Evolutionary conservation across 2,329 filamentous ascomycete genomes (phyloP), one percentile per base, ranked within the genome.

Genomic region (Ophiostoma pallidulum): DNA sequence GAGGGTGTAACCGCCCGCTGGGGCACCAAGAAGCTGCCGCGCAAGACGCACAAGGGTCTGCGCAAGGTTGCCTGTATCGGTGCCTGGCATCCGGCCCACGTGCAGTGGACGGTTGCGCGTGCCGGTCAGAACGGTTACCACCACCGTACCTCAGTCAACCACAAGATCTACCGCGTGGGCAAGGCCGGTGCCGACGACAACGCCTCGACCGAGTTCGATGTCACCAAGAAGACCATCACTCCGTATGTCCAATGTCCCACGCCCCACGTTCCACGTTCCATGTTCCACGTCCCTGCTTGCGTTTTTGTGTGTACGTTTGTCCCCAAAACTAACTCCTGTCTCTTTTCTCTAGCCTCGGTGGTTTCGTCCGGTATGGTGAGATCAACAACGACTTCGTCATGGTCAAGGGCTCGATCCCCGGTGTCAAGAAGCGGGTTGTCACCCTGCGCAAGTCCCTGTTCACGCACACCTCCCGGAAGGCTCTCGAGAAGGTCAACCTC

Each of bases 21-120:
- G 92, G 92, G 92, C 65, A 98, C 92, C 78, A 98, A 96, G 87
- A 98, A 97, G 88, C 88, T 98, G 66, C 92, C 92, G 62, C 88
- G 92, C 70, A 98, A 98, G 89, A 98, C 92, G 56, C 92, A 98
- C 86, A 98, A 98, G 85, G 92, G 92, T 95, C 89, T 98, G 68
- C 85, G 92, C 68, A 98, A 98, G 86, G 91, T 98, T 64, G 92
- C 92, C 68, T 98, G 92, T 95, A 98, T 98, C 73, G 92, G 92
- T 86, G 92, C 92, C 64, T 98, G 92, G 92, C 92, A 98, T 80
- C 92, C 92, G 68, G 89, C 86, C 74, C 92, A 98, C 88, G 92
- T 98, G 74, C 92, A 98, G 80, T 98, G 92, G 92, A 98, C 92
- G 71, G 92, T 98, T 78, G 92, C 91, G 69, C 92, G 92, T 86